These are phyloP conservation scores for Sugiyamaella pinicola DNA, from an alignment of 1,139 yeast genomes.

Conservation along the genomic window DNA sequence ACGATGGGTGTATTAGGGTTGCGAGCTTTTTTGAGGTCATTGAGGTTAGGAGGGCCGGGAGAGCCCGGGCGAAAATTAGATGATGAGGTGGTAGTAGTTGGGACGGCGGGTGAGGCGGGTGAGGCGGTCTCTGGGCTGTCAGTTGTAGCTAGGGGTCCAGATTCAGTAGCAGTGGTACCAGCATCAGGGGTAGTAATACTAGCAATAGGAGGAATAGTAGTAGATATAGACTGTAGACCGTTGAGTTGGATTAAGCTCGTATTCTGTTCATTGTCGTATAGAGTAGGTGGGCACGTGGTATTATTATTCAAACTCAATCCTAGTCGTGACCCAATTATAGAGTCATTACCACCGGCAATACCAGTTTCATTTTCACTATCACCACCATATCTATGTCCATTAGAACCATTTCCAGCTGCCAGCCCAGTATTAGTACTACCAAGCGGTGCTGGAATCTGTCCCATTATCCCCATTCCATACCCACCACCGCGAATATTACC, in stretches of 20 bases:
- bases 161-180: background rate
- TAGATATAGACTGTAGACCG: background rate
- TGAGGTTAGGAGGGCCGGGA: conserved; percentile 13
- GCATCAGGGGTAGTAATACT: background rate
- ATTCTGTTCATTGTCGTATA: background rate
- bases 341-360: no score
- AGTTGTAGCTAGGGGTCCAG: no score
- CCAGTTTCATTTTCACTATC: no score
- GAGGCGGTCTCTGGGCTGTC: background rate
- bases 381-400: no score
- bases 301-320: no score
- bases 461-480: no score
- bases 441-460: no score
- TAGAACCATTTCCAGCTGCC: no score
- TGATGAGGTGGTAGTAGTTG: background rate
- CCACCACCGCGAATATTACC: no score
- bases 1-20: background rate
- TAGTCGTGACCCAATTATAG: no score
- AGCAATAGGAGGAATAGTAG: conserved; percentile 10
- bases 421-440: no score
- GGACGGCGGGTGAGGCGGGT: conserved; percentile 15
- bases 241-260: background rate
- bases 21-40: background rate
- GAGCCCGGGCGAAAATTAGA: conserved; percentile 12
- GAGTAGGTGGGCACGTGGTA: background rate